Base-by-base conservation (phyloP, 257 asterid species). In the Penstemon davidsonii region DNA sequence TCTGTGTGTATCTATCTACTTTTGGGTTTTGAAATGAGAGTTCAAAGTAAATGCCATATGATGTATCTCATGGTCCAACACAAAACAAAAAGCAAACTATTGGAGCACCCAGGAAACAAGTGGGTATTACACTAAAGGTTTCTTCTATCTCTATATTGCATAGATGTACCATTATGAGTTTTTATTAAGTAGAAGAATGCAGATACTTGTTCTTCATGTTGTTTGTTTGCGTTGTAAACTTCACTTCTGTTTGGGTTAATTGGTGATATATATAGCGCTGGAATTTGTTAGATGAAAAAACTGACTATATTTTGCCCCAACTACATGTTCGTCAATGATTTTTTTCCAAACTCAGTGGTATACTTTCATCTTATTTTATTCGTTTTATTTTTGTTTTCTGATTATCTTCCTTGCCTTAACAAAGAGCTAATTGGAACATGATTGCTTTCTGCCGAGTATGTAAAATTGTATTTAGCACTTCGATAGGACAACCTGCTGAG, bases 361-460 rank as follows among this genome's bases (percentile, higher is more conserved):
- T 60, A 13, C 9, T 50, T 55, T 44, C 25, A 7, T 68, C 39
- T 55, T 11, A n/a, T 33, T 46, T 39, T 25, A 5, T 64, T 52
- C 4, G 41, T 74, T 47, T 44, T 57, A 60, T 66, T 33, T 70
- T 62, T 25, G 49, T 45, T 54, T 33, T 40, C 33, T 37, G 57
- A 42, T 13, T 55, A 15, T 12, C 64, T 37, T n/a, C 60, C 76
- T 37, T 59, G 55, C 54, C 18, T 43, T 51, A 18, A 41, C 58
- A 55, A 61, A 11, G 33, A 39, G 66, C 37, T 8, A 18, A 8
- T 58, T 49, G 37, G 55, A 41, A 15, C 10, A 37, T 55, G 25
- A 5, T 52, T 68, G 18, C 44, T 9, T 69, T 40, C 61, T 37
- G 37, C 9, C 0, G 9, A 39, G 50, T 60, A 62, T 67, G 55